These are phyloP conservation scores for Diddensiella transvaalensis DNA, from an alignment of 805 yeast genomes.

Conservation along the genomic window DNA sequence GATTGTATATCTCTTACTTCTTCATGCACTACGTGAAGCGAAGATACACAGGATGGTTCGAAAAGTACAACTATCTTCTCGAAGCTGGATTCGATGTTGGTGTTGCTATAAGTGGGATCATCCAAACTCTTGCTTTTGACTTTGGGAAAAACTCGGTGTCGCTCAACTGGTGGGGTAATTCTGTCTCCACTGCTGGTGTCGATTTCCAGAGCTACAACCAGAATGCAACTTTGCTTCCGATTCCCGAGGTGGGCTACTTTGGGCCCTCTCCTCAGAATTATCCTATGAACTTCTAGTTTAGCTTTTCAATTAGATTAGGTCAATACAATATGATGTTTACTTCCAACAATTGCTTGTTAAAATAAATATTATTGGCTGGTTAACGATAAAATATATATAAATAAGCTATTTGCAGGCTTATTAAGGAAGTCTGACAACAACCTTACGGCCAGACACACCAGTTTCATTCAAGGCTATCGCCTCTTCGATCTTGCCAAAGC, in stretches of 20 bases:
- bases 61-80: conserved; percentile 47
- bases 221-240: conserved; percentile 15
- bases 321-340: neutral
- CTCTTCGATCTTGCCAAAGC: conserved; percentile 13
- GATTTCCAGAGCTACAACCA: conserved; percentile 11
- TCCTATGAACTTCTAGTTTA: conserved; percentile 4
- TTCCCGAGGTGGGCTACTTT: conserved; percentile 21
- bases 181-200: conserved; percentile 14
- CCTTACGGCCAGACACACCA: conserved; percentile 15
- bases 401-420: too few relatives aligned
- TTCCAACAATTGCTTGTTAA: too few relatives aligned
- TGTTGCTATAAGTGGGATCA: conserved; percentile 44
- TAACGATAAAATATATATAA: neutral
- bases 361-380: too few relatives aligned
- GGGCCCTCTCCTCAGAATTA: conserved; percentile 16
- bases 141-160: conserved; percentile 31
- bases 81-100: conserved; percentile 50
- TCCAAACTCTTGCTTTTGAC: conserved; percentile 43
- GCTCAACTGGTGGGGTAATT: conserved; percentile 50
- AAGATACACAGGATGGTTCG: conserved; percentile 48
- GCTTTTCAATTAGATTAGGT: neutral
- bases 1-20: conserved; percentile 38
- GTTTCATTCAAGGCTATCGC: conserved; percentile 16
- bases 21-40: conserved; percentile 45
- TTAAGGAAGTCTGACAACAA: conserved; percentile 14